These are phyloP conservation scores for Psilocybe cyanescens DNA, from an alignment of 768 basidiomycete genomes.

Conservation along the genomic window DNA sequence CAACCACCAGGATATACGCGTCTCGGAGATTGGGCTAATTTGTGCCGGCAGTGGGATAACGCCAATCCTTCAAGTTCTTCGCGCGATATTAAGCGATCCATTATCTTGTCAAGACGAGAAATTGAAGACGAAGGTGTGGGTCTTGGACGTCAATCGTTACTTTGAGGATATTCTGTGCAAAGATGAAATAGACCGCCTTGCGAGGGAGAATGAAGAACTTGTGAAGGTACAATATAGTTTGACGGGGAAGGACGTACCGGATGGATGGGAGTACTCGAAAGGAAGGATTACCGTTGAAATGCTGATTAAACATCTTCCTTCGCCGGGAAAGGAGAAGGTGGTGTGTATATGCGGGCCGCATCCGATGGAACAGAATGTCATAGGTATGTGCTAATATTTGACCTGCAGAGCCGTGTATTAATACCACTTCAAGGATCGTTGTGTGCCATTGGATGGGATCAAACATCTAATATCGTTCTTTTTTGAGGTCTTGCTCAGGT, in stretches of 20 bases:
- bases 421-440: too few species aligned
- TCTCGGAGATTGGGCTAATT: constrained; percentile 53
- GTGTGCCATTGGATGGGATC: too few species aligned
- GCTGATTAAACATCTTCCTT: constrained; percentile 43
- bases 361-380: constrained; percentile 23
- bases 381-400: constrained; percentile 10
- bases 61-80: constrained; percentile 60
- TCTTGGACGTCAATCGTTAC: constrained; percentile 51
- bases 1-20: constrained; percentile 35
- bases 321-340: constrained; percentile 38
- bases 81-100: constrained; percentile 45
- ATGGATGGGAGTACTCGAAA: constrained; percentile 40
- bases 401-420: too few species aligned
- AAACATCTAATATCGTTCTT: too few species aligned
- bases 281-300: constrained; percentile 46
- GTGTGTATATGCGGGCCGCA: constrained; percentile 56
- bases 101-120: constrained; percentile 26
- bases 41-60: constrained; percentile 66
- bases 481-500: too few species aligned
- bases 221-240: constrained; percentile 50
- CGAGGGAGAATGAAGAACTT: constrained; percentile 26
- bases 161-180: constrained; percentile 54
- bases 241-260: constrained; percentile 31
- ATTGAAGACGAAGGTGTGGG: constrained; percentile 41
- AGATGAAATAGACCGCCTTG: constrained; percentile 48